A percentile compares a stretch with the other conserved stretches of the same genome.
phyloP scores from a whole-genome alignment of 306 rosid species.

The Trifolium subterraneum region DNA sequence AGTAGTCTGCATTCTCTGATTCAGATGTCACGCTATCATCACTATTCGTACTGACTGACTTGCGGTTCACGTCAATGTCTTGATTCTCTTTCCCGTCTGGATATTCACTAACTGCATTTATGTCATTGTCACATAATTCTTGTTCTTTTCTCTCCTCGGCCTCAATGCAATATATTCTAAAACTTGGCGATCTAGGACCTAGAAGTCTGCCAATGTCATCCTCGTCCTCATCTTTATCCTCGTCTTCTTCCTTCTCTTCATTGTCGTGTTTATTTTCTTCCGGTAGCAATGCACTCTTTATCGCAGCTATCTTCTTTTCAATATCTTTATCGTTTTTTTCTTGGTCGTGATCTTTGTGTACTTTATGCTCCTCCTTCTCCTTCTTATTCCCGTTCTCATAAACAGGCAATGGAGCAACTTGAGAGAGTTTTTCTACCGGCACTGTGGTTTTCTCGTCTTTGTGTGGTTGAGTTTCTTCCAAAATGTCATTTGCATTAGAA shows the following conservation, averaged over 20 bases:
- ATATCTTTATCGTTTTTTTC: conserved; percentile 6
- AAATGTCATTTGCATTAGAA: conserved; percentile 6
- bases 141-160: conserved; percentile 4
- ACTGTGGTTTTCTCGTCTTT: neutral
- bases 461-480: neutral
- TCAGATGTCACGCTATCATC: conserved; percentile 19
- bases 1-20: conserved; percentile 13
- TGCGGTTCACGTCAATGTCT: conserved; percentile 11
- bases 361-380: neutral
- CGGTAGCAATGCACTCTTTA: neutral
- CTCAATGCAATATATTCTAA: conserved; percentile 62
- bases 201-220: conserved; percentile 16
- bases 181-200: conserved; percentile 74
- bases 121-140: neutral
- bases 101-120: conserved; percentile 30
- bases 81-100: neutral
- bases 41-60: conserved; percentile 42
- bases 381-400: neutral
- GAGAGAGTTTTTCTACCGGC: conserved; percentile 10
- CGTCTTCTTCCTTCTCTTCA: neutral
- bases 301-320: neutral
- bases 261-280: conserved; percentile 13
- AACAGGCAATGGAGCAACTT: conserved; percentile 39
- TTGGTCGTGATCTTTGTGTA: neutral
- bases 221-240: conserved; percentile 1